Evolutionary conservation across 495 filamentous ascomycete genomes (phyloP).

Genomic region (Filosporella fistucella): DNA sequence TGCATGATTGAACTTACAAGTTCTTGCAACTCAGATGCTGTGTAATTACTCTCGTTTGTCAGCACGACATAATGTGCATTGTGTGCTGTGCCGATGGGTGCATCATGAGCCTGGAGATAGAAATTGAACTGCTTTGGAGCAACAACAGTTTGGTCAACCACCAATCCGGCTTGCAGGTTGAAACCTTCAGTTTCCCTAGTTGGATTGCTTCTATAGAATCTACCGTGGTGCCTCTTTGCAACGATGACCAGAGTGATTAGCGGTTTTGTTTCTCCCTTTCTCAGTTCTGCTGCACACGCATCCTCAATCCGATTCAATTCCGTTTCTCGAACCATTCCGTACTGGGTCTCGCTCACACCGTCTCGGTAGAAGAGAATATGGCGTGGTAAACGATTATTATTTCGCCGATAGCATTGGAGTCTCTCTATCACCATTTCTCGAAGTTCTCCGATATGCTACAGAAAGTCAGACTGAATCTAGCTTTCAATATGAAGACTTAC

Average conservation of each 20-base stretch:
- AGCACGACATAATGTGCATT: conserved; percentile 10
- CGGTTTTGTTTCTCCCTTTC: neutral
- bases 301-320: conserved; percentile 4
- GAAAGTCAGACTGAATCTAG: neutral
- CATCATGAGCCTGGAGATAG: conserved; percentile 8
- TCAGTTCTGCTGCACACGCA: neutral
- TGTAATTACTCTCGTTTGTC: conserved; percentile 2
- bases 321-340: conserved; percentile 22
- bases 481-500: neutral
- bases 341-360: conserved; percentile 84
- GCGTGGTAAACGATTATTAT: conserved; percentile 39
- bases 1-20: conserved; percentile 2
- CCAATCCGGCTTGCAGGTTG: neutral
- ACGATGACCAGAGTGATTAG: conserved; percentile 69
- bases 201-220: conserved; percentile 63
- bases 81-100: neutral
- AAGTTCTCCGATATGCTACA: conserved; percentile 4
- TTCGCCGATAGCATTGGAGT: neutral
- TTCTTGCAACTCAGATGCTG: neutral
- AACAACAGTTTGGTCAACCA: neutral
- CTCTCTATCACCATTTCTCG: conserved; percentile 6
- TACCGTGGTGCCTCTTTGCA: conserved; percentile 86
- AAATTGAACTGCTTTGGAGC: conserved; percentile 1
- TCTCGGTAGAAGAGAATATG: conserved; percentile 89
- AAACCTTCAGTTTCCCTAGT: neutral